Evolutionary conservation across 768 basidiomycete genomes (phyloP).

Genomic region (Leccinum imitatum): DNA sequence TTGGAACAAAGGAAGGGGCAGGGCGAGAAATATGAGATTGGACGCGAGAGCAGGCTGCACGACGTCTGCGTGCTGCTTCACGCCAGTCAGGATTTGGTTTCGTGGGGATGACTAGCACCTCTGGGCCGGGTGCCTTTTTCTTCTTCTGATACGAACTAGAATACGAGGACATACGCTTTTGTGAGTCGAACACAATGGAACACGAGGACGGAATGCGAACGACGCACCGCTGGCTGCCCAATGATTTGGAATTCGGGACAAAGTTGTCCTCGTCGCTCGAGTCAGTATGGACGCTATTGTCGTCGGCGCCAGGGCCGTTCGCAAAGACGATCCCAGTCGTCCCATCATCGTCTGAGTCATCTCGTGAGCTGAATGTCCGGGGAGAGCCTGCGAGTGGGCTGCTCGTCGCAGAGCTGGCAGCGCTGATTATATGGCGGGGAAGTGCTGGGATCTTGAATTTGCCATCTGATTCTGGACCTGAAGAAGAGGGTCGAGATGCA

Average conservation of each 20-base stretch:
- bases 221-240: slow-evolving; percentile 87
- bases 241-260: slow-evolving; percentile 68
- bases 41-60: slow-evolving; percentile 21
- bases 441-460: slow-evolving; percentile 58
- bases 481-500: slow-evolving; percentile 57
- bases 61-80: slow-evolving; percentile 66
- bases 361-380: slow-evolving; percentile 24
- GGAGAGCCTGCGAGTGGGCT: slow-evolving; percentile 63
- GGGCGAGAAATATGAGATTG: slow-evolving; percentile 12
- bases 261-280: slow-evolving; percentile 69
- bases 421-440: slow-evolving; percentile 53
- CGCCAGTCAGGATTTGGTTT: slow-evolving; percentile 92
- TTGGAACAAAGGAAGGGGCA: slow-evolving; percentile 58
- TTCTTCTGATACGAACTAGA: slow-evolving; percentile 44
- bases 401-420: slow-evolving; percentile 42
- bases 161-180: slow-evolving; percentile 38
- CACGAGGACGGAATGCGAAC: background rate
- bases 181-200: slow-evolving; percentile 69
- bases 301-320: slow-evolving; percentile 23
- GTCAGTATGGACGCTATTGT: slow-evolving; percentile 32
- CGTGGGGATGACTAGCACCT: slow-evolving; percentile 81
- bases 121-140: slow-evolving; percentile 34
- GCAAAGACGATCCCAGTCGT: slow-evolving; percentile 27
- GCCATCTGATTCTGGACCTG: slow-evolving; percentile 61
- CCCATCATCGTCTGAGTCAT: slow-evolving; percentile 28